Base-by-base conservation (phyloP, 768 basidiomycete genomes). In the Pulveroboletus sp. region DNA sequence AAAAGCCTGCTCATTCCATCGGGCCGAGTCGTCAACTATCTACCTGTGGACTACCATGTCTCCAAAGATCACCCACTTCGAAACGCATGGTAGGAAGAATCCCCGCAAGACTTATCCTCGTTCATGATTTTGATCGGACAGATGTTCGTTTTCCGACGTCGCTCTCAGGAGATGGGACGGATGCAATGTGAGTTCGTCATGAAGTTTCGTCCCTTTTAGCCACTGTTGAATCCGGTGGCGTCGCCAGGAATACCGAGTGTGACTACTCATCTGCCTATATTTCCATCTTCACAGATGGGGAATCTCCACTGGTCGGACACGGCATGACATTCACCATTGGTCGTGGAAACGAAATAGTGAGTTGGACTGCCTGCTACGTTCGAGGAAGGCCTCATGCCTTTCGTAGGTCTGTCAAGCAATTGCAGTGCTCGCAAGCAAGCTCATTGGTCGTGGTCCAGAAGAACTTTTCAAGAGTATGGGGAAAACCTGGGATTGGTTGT, bases 301-400 rank as follows among this genome's bases (percentile, higher is more conserved):
- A 82, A 21, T 60, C 71, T 5, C 76, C 82, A 45, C 81, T 94
- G 39, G 77, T 84, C 42, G 91, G 93, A n/a, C 82, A 92, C 58
- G 92, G 91, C 48, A 90, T 93, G 90, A 93, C 92, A 3, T 94
- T 94, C 66, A 93, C 93, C 10, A 93, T 92, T 57, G 92, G 92
- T 0, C 84, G 94, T 37, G 94, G 94, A 27, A 97, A 93, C 62
- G 94, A 98, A 53, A 93, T 96, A 55, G 94, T 88, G 57, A 47
- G 71, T 36, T 3, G 32, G 30, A 51, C 10, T 18, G 18, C 38
- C 15, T 32, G 10, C 39, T 18, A 37, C 26, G 2, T 43, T 30
- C 5, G 33, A 47, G 8, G 33, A 17, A 39, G 14, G 32, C 17
- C 26, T 52, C 44, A 62, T 39, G 17, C 24, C 37, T 17, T 49